Percentiles rank a stretch among this genome's conserved stretches.
Evolutionary conservation across 1,284 basidiomycete species (phyloP).

Genomic region (Quambalaria eucalypti): DNA sequence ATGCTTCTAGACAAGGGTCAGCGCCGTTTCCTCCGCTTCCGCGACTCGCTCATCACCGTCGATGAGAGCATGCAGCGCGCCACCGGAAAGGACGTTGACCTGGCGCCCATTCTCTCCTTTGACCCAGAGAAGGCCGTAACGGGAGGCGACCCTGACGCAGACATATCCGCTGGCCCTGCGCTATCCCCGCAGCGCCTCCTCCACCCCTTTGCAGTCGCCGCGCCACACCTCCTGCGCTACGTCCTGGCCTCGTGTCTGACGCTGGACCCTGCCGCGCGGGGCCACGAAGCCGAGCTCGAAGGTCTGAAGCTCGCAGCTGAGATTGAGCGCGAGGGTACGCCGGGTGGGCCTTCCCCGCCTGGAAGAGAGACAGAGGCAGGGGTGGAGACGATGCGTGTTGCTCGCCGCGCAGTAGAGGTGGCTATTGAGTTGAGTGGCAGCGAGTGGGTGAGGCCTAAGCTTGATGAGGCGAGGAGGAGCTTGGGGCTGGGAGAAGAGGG

Average conservation of each 20-base stretch:
- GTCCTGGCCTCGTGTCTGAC: slow-evolving; percentile 31
- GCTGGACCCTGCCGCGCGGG: slow-evolving; percentile 16
- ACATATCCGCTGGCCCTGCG: neutral
- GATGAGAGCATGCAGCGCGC: slow-evolving; percentile 1
- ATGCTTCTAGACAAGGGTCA: slow-evolving; percentile 29
- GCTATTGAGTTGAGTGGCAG: slow-evolving; percentile 36
- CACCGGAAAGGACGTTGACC: slow-evolving; percentile 11
- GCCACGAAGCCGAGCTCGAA: slow-evolving; percentile 20
- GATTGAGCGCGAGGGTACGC: slow-evolving; percentile 11
- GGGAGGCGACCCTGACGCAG: neutral
- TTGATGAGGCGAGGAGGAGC: slow-evolving; percentile 33
- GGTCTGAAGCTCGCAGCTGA: slow-evolving; percentile 25
- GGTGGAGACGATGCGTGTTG: neutral
- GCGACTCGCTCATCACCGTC: slow-evolving; percentile 8
- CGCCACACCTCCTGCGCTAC: slow-evolving; percentile 27
- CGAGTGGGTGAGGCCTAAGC: slow-evolving; percentile 37
- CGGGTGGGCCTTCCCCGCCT: slow-evolving; percentile 1
- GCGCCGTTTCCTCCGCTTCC: slow-evolving; percentile 23
- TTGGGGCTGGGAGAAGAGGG: slow-evolving; percentile 8
- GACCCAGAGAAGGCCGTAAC: neutral
- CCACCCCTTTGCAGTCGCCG: slow-evolving; percentile 25
- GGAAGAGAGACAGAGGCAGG: slow-evolving; percentile 10
- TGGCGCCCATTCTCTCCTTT: slow-evolving; percentile 7
- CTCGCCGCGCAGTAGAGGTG: slow-evolving; percentile 12
- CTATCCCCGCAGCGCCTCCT: slow-evolving; percentile 25